Base-by-base conservation (phyloP, 2,329 filamentous ascomycete genomes). In the Pseudogymnoascus destructans region DNA sequence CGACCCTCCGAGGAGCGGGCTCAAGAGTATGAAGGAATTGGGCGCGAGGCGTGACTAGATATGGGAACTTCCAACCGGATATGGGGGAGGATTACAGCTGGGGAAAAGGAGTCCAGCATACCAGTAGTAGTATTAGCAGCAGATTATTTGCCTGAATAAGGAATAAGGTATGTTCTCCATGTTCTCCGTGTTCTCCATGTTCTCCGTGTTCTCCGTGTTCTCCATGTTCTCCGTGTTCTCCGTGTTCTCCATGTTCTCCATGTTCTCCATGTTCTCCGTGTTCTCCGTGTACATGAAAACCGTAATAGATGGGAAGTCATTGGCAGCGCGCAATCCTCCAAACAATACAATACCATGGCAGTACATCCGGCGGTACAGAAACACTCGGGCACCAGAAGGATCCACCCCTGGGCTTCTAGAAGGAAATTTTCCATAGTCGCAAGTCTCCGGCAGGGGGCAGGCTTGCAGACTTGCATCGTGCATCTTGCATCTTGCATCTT, bases 11-110 rank as follows among this genome's bases (percentile, higher is more conserved):
- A 58, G 52, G 61, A 61, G 55, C 57, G 61, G 57, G n/a, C 11
- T 54, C 58, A 57, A 17, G 60, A 60, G 35, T 63, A 63, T 55
- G 46, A 60, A 58, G 58, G 56, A 15, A 61, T 60, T 57, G 30
- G 59, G 62, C 32, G 59, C 27, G 58, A 58, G 61, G 7, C 57
- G 58, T 40, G 58, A 62, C 46, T 52, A 15, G 25, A 52, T 30
- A 30, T 10, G 9, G 46, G 25, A 27, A 30, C 46, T 52, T 15
- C 46, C 27, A 30, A 30, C 5, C 46, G 25, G 9, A n/a, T 4
- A 52, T 52, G 15, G 23, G n/a, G 38, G 46, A 52, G 46, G 25
- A 52, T 52, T 52, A 5, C 23, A 52, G 23, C 46, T n/a, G n/a
- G 25, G 46, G 46, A 52, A 52, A 52, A 52, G 46, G 46, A 52